Percentiles rank a stretch among this genome's conserved stretches.
Conservation (phyloP, 768 basidiomycete species). For the Rhodosporidiobolus odoratus region DNA sequence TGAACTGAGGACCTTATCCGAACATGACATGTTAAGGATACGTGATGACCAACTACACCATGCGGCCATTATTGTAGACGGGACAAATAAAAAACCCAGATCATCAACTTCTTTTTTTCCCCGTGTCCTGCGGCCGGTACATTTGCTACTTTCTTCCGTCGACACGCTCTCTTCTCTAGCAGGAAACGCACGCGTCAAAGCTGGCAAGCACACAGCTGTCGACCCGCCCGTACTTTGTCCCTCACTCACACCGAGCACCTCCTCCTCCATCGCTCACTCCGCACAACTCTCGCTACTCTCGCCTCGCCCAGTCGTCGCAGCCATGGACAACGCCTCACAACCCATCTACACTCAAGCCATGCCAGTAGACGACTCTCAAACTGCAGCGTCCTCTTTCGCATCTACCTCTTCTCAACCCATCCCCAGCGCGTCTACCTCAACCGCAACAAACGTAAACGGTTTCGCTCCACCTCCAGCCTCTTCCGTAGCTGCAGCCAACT, state of each 20-base stretch:
- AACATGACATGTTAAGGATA: slow-evolving; percentile 13
- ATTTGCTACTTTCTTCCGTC: too few species aligned
- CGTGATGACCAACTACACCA: slow-evolving; percentile 23
- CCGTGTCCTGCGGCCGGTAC: too few species aligned
- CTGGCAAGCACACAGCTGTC: too few species aligned
- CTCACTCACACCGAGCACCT: too few species aligned
- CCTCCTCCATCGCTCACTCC: too few species aligned
- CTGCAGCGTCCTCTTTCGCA: neutral
- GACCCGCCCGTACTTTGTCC: too few species aligned
- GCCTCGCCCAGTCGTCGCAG: neutral
- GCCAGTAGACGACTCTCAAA: neutral
- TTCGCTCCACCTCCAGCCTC: neutral
- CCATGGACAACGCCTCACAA: slow-evolving; percentile 7
- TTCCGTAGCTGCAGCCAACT: neutral
- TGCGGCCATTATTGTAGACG: slow-evolving; percentile 12
- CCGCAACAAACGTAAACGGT: neutral
- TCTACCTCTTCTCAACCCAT: neutral
- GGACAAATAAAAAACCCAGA: too few species aligned
- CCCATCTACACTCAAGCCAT: slow-evolving; percentile 5
- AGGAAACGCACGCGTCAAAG: too few species aligned
- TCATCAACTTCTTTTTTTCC: too few species aligned
- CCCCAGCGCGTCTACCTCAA: neutral
- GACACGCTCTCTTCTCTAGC: too few species aligned
- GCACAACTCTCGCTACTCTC: neutral
- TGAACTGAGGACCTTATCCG: slow-evolving; percentile 20